Evolutionary conservation across 2,329 filamentous ascomycete species (phyloP).

Genomic region (Neoarthrinium moseri): DNA sequence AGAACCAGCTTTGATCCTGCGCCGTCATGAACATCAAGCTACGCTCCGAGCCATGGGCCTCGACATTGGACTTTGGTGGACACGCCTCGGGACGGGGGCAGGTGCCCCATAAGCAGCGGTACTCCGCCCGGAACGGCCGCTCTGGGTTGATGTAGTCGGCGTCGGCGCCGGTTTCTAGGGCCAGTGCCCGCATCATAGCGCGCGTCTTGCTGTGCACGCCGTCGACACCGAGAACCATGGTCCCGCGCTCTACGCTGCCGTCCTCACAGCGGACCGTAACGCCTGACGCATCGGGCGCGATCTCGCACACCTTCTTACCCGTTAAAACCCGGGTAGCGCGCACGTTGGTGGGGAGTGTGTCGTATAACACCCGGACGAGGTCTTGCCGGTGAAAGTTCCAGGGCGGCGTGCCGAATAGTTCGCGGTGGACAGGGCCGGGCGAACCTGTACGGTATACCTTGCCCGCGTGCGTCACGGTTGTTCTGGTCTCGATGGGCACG

Average conservation of each 20-base stretch:
- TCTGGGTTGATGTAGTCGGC: background rate
- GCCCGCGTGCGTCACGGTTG: slow-evolving; percentile 4
- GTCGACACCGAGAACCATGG: slow-evolving; percentile 13
- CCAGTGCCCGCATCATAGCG: slow-evolving; percentile 1
- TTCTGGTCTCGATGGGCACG: background rate
- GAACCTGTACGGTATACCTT: slow-evolving; percentile 1
- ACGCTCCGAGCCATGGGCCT: slow-evolving; percentile 1
- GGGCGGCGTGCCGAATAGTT: slow-evolving; percentile 1
- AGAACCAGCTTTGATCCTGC: slow-evolving; percentile 3
- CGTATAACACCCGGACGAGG: slow-evolving; percentile 1
- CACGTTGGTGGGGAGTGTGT: background rate
- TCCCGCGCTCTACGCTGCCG: slow-evolving; percentile 9
- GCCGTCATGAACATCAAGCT: background rate
- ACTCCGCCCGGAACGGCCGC: slow-evolving; percentile 2
- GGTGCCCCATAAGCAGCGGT: background rate
- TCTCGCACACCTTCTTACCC: slow-evolving; percentile 5
- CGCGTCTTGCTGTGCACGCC: slow-evolving; percentile 12
- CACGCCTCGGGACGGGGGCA: background rate
- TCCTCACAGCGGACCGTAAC: slow-evolving; percentile 10
- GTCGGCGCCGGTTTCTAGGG: background rate
- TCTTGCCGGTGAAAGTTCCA: slow-evolving; percentile 2
- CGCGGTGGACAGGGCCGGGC: background rate
- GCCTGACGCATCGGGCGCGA: background rate
- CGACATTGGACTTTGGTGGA: background rate
- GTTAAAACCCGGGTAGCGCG: background rate